phyloP scores from a whole-genome alignment of 352 stramenopile species.

The Pythium graminicola region DNA sequence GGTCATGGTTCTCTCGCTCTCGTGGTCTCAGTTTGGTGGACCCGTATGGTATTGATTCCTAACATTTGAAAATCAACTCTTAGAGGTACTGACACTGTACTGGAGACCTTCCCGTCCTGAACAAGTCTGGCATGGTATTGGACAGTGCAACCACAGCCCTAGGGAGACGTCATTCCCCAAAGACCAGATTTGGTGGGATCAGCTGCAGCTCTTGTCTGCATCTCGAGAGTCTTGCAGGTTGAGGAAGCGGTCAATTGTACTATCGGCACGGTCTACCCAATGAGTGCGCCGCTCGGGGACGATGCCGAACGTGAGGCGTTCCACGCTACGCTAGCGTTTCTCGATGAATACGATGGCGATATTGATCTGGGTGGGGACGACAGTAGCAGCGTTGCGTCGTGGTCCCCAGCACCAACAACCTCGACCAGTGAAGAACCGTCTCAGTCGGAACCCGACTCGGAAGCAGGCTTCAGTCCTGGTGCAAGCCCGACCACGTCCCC shows the following conservation, averaged over 20 bases:
- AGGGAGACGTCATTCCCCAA: not conserved
- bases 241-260: no score
- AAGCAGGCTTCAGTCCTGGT: conserved; percentile 4
- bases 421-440: conserved; percentile 9
- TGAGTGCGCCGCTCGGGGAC: conserved; percentile 5
- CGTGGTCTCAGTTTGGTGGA: not conserved
- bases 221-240: no score
- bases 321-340: conserved; percentile 22
- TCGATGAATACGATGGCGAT: conserved; percentile 24
- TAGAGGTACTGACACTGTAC: no score
- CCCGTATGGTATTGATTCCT: not conserved
- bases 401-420: conserved; percentile 12
- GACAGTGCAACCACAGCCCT: not conserved
- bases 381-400: conserved; percentile 4
- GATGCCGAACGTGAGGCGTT: conserved; percentile 18
- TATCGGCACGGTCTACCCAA: no score
- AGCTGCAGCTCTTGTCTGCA: not conserved
- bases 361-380: conserved; percentile 12
- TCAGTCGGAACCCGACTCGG: conserved; percentile 17
- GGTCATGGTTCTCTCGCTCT: conserved; percentile 1
- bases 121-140: not conserved
- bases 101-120: no score
- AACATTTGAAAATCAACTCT: not conserved
- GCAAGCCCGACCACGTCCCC: conserved; percentile 11
- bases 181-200: not conserved